Conservation (phyloP, 768 basidiomycete genomes). For the Mycena filopes region DNA sequence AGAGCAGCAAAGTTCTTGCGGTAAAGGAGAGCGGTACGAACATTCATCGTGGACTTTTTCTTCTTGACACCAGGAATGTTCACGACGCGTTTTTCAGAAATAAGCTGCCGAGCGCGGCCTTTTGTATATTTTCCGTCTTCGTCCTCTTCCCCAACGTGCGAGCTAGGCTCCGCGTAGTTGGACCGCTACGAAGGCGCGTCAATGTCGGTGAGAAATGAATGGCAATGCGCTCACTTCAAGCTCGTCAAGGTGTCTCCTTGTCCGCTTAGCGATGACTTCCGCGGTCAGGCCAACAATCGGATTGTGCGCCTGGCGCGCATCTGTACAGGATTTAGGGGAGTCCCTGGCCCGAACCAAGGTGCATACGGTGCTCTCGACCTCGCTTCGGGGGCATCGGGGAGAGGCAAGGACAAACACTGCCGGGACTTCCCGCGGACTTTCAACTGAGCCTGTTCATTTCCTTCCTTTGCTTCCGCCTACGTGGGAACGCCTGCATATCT, state of each 20-base stretch:
- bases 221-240: constrained; percentile 67
- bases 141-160: constrained; percentile 25
- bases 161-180: constrained; percentile 66
- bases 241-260: constrained; percentile 82
- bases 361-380: constrained; percentile 30
- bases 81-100: constrained; percentile 28
- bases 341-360: background rate
- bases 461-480: no score
- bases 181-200: constrained; percentile 62
- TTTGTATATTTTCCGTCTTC: constrained; percentile 33
- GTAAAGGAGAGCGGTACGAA: constrained; percentile 84
- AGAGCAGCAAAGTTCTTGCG: constrained; percentile 80
- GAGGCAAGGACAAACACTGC: no score
- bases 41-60: constrained; percentile 85
- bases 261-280: constrained; percentile 80
- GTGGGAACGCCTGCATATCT: no score
- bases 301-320: constrained; percentile 63
- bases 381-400: constrained; percentile 34
- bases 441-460: no score
- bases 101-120: constrained; percentile 33
- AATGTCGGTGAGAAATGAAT: constrained; percentile 16
- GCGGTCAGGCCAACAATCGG: constrained; percentile 56
- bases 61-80: constrained; percentile 34
- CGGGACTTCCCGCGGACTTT: no score
- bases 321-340: constrained; percentile 35